Evolutionary conservation across 352 stramenopile genomes (phyloP).

Genomic region (Phytophthora pistaciae): DNA sequence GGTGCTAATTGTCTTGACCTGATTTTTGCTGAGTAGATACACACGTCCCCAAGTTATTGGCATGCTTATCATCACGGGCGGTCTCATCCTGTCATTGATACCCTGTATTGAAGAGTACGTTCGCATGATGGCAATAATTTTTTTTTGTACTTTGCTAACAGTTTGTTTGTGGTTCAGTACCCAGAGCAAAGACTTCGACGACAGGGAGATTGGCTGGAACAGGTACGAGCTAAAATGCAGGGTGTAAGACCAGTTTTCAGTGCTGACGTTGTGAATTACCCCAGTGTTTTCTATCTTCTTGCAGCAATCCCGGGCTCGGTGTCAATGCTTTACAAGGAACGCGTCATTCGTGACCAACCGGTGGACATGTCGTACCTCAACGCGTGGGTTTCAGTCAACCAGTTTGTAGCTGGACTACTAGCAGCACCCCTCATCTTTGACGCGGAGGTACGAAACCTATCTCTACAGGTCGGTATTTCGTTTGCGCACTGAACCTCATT

Average conservation of each 20-base stretch:
- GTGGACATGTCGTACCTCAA: slow-evolving; percentile 92
- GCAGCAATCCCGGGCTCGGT: slow-evolving; percentile 77
- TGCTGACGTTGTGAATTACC: slow-evolving; percentile 6
- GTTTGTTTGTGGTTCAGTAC: slow-evolving; percentile 43
- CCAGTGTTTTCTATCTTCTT: slow-evolving; percentile 79
- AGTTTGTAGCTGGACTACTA: slow-evolving; percentile 87
- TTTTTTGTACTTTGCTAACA: not conserved
- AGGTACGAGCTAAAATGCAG: slow-evolving; percentile 40
- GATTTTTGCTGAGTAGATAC: slow-evolving; percentile 53
- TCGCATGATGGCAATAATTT: not conserved
- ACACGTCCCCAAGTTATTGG: slow-evolving; percentile 77
- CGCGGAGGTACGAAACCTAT: slow-evolving; percentile 45
- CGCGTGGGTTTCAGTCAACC: slow-evolving; percentile 87
- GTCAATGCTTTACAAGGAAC: slow-evolving; percentile 92
- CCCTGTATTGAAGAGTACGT: slow-evolving; percentile 82
- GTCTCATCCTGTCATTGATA: slow-evolving; percentile 80
- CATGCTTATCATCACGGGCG: slow-evolving; percentile 68
- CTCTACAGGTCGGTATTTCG: not conserved
- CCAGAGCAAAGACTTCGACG: slow-evolving; percentile 66
- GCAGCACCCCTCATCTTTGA: slow-evolving; percentile 87
- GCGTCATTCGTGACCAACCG: slow-evolving; percentile 78
- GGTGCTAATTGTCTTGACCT: not conserved
- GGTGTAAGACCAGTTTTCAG: not conserved
- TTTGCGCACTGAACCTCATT: not conserved
- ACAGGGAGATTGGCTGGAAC: slow-evolving; percentile 85